These are phyloP conservation scores for Pythium monospermum DNA, from an alignment of 352 stramenopile genomes.

Conservation along the genomic window DNA sequence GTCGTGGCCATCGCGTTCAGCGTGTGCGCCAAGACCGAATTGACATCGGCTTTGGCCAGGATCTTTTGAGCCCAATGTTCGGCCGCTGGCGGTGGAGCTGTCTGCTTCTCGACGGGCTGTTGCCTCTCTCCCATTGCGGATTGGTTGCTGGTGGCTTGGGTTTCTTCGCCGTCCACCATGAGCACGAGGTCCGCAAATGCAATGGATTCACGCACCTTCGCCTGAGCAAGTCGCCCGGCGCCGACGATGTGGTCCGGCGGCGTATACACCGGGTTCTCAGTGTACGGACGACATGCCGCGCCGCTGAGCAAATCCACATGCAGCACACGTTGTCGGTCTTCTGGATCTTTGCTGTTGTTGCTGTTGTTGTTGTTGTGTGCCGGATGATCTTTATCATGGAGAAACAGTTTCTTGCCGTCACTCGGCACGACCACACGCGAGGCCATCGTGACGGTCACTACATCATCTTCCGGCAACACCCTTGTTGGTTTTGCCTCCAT, in stretches of 20 bases:
- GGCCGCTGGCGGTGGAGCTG: slow-evolving; percentile 19
- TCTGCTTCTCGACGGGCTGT: slow-evolving; percentile 18
- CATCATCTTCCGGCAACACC: slow-evolving; percentile 60
- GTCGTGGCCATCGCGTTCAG: slow-evolving; percentile 50
- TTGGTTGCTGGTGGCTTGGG: slow-evolving; percentile 6
- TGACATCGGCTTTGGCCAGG: slow-evolving; percentile 46
- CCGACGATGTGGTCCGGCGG: slow-evolving; percentile 33
- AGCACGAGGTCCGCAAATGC: slow-evolving; percentile 64
- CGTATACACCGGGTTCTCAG: slow-evolving; percentile 69
- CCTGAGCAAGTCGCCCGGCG: slow-evolving; percentile 2
- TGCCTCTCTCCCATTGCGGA: slow-evolving; percentile 2
- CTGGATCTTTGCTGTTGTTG: slow-evolving; percentile 10
- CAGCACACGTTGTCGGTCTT: slow-evolving; percentile 32
- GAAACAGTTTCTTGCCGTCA: slow-evolving; percentile 71
- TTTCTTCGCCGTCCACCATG: slow-evolving; percentile 24
- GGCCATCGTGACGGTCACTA: slow-evolving; percentile 71
- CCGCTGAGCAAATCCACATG: slow-evolving; percentile 70
- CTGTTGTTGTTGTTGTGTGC: slow-evolving; percentile 20
- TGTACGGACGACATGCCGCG: slow-evolving; percentile 60
- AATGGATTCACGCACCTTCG: slow-evolving; percentile 43
- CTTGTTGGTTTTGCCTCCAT: slow-evolving; percentile 47
- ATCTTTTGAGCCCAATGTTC: slow-evolving; percentile 61
- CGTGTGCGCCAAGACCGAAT: slow-evolving; percentile 48
- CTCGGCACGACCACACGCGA: slow-evolving; percentile 58
- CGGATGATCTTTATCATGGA: slow-evolving; percentile 54